Conservation (phyloP, 345 rosid species). For the Kernera saxatilis region DNA sequence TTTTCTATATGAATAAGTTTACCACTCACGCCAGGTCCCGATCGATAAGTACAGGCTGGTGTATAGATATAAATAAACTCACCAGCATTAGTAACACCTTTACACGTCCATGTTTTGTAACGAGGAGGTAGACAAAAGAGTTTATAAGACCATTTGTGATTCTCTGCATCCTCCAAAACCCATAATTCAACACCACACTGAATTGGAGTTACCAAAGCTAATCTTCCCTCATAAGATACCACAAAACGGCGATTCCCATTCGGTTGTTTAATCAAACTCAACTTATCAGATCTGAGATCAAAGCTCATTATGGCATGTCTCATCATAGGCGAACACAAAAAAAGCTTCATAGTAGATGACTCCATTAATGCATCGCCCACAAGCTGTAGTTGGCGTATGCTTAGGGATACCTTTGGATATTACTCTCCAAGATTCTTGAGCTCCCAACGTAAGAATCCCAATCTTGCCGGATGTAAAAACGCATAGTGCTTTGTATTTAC, state of each 20-base stretch:
- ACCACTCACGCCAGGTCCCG: too few relatives aligned
- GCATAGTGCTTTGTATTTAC: background rate
- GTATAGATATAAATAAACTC: background rate
- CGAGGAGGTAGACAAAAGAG: background rate
- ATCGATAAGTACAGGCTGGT: too few relatives aligned
- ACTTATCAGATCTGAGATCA: background rate
- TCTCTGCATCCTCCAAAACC: background rate
- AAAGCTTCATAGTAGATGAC: background rate
- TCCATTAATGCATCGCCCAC: background rate
- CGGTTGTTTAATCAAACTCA: background rate
- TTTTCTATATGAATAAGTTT: background rate
- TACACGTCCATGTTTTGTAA: background rate
- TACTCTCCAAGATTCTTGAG: background rate
- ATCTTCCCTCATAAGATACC: background rate
- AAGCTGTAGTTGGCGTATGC: background rate
- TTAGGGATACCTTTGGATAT: background rate
- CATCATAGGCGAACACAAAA: too few relatives aligned
- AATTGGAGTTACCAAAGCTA: background rate
- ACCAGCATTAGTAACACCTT: background rate
- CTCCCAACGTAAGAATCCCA: background rate
- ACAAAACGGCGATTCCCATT: background rate
- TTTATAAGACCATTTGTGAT: background rate
- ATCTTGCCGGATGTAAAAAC: background rate
- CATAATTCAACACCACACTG: background rate
- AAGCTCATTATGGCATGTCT: background rate